Conservation (phyloP, 1,284 basidiomycete species). For the Mycena citricolor region DNA sequence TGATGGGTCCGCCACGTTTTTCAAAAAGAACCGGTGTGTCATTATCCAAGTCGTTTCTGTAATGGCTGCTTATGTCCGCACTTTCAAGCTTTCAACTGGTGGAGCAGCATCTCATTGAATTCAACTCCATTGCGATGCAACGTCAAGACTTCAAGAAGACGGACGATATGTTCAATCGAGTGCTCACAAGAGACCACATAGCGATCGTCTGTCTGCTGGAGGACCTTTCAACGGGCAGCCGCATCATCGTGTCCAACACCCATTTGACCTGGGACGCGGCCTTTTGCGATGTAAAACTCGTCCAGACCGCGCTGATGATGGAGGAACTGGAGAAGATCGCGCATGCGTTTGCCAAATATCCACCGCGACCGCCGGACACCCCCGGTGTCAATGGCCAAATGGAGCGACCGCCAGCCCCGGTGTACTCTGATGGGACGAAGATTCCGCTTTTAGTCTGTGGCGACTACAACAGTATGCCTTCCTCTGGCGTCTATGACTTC, state of each 20-base stretch:
- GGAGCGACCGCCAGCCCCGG: slow-evolving; percentile 54
- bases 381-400: slow-evolving; percentile 33
- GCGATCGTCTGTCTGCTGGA: slow-evolving; percentile 89
- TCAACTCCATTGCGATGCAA: slow-evolving; percentile 91
- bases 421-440: slow-evolving; percentile 80
- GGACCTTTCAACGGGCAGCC: slow-evolving; percentile 82
- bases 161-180: slow-evolving; percentile 99
- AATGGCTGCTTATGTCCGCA: slow-evolving; percentile 14
- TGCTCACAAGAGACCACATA: slow-evolving; percentile 95
- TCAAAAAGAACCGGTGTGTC: slow-evolving; percentile 84
- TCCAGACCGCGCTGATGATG: slow-evolving; percentile 89
- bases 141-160: slow-evolving; percentile 97
- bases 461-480: slow-evolving; percentile 91
- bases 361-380: slow-evolving; percentile 54
- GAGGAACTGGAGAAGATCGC: slow-evolving; percentile 93
- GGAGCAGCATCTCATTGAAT: slow-evolving; percentile 94
- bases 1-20: slow-evolving; percentile 98
- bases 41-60: slow-evolving; percentile 15
- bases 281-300: slow-evolving; percentile 96
- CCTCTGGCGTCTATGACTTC: slow-evolving; percentile 92
- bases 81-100: slow-evolving; percentile 81
- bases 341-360: slow-evolving; percentile 81
- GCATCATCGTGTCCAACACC: slow-evolving; percentile 87
- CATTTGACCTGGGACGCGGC: slow-evolving; percentile 95
- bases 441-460: slow-evolving; percentile 92